Evolutionary conservation across 208 protist genomes (phyloP), one percentile per base, ranked within the genome.

Genomic region (Leishmania amazonensis): DNA sequence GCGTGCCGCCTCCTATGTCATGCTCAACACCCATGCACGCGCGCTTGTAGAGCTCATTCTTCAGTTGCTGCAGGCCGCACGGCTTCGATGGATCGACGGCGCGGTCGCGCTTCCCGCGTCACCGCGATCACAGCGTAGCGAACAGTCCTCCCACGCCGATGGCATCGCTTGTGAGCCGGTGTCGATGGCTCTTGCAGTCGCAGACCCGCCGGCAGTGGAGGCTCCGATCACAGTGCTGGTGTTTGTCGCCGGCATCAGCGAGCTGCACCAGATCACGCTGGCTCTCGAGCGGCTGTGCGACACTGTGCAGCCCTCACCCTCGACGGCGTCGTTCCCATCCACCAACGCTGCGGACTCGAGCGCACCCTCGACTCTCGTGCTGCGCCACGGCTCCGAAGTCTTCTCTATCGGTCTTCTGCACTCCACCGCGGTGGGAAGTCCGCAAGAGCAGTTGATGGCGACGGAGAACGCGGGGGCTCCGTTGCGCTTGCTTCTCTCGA

Each of bases 191-290:
- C 13, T 31, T 4, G 17, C 11, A 57, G 70, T 28, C 70, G 70
- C 42, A 51, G 9, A 54, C 54, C 45, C n/a, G 51, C 35, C 40
- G 54, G 71, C 76, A 54, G 54, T 51, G 51, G 28, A 72, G 0
- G 80, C 58, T 58, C 91, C 92, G 31, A 84, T 91, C 28, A 90
- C 86, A 47, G 79, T 96, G 58, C 83, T 96, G 2, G 74, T 96
- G 11, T 96, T 96, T 83, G 76, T 96, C 65, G 90, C 93, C 6
- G 93, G 93, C 57, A 89, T 94, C 79, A 76, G 86, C 28, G 93
- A 96, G 80, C 94, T 96, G 45, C 87, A 91, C 31, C 76, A 88
- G 17, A 81, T 96, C 38, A 40, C 92, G 67, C 89, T 91, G 80
- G 80, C 84, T 1, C 80, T 96, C 17, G 93, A 96, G 65, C 57